phyloP scores from a whole-genome alignment of 2,329 filamentous ascomycete genomes.

The Geosmithia morbida region DNA sequence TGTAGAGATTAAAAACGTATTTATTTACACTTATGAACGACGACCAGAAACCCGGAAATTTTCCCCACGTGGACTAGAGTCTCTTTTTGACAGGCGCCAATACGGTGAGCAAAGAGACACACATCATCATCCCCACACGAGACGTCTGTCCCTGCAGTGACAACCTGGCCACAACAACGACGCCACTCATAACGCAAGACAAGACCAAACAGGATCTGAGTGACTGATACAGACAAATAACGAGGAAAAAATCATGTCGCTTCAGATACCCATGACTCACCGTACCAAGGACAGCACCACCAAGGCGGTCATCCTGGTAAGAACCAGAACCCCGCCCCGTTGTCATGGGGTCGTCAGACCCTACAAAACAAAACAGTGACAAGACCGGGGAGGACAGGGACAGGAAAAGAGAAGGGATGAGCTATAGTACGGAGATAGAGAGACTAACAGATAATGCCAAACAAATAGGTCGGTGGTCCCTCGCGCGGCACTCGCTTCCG shows the following conservation, averaged over 20 bases:
- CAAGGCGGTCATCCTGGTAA: conserved; percentile 89
- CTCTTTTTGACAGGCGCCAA: no score
- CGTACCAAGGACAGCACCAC: conserved; percentile 46
- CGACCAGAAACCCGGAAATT: no score
- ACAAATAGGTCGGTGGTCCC: conserved; percentile 70
- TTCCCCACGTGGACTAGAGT: no score
- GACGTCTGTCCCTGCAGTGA: not conserved
- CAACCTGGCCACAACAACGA: not conserved
- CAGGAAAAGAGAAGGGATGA: conserved; percentile 4
- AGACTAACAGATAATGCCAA: not conserved
- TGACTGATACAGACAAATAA: not conserved
- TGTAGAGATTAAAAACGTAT: no score
- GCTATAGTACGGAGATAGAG: conserved; percentile 9
- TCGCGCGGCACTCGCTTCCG: conserved; percentile 92
- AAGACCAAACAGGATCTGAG: not conserved
- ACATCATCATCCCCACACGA: not conserved
- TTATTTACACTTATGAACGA: no score
- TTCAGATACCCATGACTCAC: conserved; percentile 40
- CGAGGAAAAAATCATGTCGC: conserved; percentile 26
- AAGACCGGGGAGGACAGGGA: not conserved
- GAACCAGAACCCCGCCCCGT: conserved; percentile 2
- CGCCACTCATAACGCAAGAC: not conserved
- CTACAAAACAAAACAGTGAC: not conserved
- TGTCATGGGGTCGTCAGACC: not conserved
- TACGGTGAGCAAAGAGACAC: not conserved